Evolutionary conservation across 2,329 filamentous ascomycete species (phyloP).

Genomic region (Phaeosphaeria sp.): DNA sequence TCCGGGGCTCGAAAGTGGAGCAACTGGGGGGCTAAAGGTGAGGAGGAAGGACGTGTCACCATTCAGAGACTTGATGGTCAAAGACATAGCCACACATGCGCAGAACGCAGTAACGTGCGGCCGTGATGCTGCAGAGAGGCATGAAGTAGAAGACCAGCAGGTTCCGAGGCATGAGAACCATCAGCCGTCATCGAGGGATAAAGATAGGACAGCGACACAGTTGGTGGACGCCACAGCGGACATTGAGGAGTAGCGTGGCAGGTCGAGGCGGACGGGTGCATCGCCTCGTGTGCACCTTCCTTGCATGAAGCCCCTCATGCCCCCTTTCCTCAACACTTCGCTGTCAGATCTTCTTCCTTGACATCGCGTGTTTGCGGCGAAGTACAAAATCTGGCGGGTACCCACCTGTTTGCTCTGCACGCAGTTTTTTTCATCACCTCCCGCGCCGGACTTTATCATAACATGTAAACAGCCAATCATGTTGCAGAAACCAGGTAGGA

Average conservation of each 20-base stretch:
- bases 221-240: conserved; percentile 7
- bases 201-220: neutral
- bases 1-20: conserved; percentile 46
- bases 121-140: neutral
- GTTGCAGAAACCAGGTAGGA: neutral
- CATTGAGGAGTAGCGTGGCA: neutral
- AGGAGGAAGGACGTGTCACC: conserved; percentile 70
- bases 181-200: conserved; percentile 15
- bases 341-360: neutral
- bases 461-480: conserved; percentile 1
- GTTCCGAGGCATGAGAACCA: conserved; percentile 5
- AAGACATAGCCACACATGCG: conserved; percentile 58
- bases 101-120: conserved; percentile 4
- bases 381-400: neutral
- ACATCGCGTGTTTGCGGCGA: neutral
- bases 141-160: conserved; percentile 9
- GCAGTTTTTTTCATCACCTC: neutral
- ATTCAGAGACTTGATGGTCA: conserved; percentile 69
- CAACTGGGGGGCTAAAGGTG: conserved; percentile 64
- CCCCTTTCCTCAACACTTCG: conserved; percentile 6
- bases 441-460: neutral
- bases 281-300: neutral
- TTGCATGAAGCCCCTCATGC: neutral
- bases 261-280: neutral
- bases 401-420: neutral